Conservation (phyloP, 2,329 filamentous ascomycete species). For the Scleromitrula shiraiana region DNA sequence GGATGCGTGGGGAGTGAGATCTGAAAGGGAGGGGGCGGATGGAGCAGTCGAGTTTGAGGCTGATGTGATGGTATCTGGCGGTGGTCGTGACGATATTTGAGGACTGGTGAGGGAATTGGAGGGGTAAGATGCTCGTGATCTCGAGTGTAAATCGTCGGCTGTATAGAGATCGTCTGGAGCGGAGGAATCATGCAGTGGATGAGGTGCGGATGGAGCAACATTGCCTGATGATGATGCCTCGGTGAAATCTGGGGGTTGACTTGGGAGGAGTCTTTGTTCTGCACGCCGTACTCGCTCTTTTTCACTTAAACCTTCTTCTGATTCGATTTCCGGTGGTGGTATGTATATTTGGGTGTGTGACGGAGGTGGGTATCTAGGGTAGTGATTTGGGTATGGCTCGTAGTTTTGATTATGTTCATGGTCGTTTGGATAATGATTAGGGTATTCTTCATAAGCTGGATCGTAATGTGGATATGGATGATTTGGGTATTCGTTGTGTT, state of each 20-base stretch:
- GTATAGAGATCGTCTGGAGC: conserved; percentile 43
- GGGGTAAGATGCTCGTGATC: conserved; percentile 12
- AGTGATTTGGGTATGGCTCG: conserved; percentile 31
- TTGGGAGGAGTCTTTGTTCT: conserved; percentile 73
- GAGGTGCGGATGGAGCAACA: conserved; percentile 34
- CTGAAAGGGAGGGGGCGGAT: conserved; percentile 20
- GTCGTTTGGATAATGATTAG: conserved; percentile 17
- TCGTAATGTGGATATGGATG: conserved; percentile 30
- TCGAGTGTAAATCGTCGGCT: conserved; percentile 34
- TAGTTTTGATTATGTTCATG: conserved; percentile 23
- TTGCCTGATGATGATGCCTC: conserved; percentile 35
- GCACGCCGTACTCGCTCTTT: conserved; percentile 74
- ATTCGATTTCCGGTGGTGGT: conserved; percentile 50
- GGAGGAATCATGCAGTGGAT: conserved; percentile 27
- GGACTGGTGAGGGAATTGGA: background rate
- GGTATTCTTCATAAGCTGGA: conserved; percentile 25
- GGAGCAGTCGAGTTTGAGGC: too few species aligned
- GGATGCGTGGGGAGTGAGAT: conserved; percentile 17
- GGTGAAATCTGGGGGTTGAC: conserved; percentile 54
- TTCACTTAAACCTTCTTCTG: conserved; percentile 61
- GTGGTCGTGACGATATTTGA: too few species aligned
- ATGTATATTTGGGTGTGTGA: conserved; percentile 41
- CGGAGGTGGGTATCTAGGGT: conserved; percentile 21
- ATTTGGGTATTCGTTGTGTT: conserved; percentile 20
- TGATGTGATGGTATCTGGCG: too few species aligned